Conservation (phyloP, 2,329 filamentous ascomycete species). For the Akanthomyces lecanii region DNA sequence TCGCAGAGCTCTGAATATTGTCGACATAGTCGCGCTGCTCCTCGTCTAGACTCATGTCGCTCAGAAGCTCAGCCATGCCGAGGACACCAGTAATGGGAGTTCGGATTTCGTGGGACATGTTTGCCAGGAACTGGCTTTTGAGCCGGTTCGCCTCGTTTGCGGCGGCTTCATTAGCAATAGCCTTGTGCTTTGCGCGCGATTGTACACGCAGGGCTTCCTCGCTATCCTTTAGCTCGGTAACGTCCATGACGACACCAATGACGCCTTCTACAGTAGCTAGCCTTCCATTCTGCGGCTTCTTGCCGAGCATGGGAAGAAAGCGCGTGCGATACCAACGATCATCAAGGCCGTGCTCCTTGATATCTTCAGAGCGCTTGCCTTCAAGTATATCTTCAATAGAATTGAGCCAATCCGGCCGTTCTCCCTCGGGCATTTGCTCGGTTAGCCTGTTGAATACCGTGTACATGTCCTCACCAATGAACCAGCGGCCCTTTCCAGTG, state of each 20-base stretch:
- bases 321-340: conserved; percentile 68
- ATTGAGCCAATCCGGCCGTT: conserved; percentile 46
- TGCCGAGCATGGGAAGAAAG: conserved; percentile 61
- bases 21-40: conserved; percentile 72
- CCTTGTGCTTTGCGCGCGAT: conserved; percentile 63
- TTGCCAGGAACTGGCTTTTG: conserved; percentile 75
- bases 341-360: conserved; percentile 59
- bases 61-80: conserved; percentile 71
- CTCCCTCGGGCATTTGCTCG: conserved; percentile 38
- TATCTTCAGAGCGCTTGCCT: conserved; percentile 56
- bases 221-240: conserved; percentile 65
- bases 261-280: conserved; percentile 58
- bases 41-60: conserved; percentile 62
- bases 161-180: conserved; percentile 70
- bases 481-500: conserved; percentile 40
- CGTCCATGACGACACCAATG: conserved; percentile 75
- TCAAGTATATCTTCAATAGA: conserved; percentile 62
- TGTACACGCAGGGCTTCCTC: conserved; percentile 60
- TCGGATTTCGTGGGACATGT: conserved; percentile 77
- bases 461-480: conserved; percentile 60
- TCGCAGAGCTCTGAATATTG: conserved; percentile 74
- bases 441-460: conserved; percentile 56
- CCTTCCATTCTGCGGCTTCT: conserved; percentile 49
- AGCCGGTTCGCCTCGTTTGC: conserved; percentile 76
- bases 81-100: conserved; percentile 78